phyloP scores from a whole-genome alignment of 768 basidiomycete species.

The Amanita exitialis region DNA sequence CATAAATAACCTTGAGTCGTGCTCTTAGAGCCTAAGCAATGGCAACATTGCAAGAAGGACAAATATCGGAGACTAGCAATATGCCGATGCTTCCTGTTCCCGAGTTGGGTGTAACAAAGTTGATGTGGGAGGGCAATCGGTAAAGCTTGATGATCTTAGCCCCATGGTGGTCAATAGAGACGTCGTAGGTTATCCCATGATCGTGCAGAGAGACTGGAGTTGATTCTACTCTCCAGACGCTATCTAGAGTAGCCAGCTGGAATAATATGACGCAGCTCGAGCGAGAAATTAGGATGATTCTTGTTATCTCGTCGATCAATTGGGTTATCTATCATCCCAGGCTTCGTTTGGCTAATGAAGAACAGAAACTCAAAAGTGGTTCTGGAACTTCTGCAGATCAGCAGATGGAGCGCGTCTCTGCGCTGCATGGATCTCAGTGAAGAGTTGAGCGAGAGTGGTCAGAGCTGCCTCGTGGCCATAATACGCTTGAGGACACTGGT shows the following conservation, averaged over 20 bases:
- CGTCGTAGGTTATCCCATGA: constrained; percentile 33
- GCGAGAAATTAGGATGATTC: constrained; percentile 38
- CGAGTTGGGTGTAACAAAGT: no score
- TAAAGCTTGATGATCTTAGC: constrained; percentile 50
- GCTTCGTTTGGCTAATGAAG: constrained; percentile 21
- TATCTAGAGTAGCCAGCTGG: constrained; percentile 63
- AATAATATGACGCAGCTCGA: constrained; percentile 44
- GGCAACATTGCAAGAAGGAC: neutral
- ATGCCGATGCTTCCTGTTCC: neutral
- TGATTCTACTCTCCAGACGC: constrained; percentile 28
- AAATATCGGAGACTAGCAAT: neutral
- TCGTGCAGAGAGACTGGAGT: neutral
- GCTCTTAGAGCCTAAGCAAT: neutral
- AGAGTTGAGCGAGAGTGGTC: neutral
- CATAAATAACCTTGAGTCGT: neutral
- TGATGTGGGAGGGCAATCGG: constrained; percentile 18
- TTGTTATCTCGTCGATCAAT: constrained; percentile 1
- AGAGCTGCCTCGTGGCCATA: neutral
- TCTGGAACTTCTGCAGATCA: constrained; percentile 1
- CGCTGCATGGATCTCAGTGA: neutral
- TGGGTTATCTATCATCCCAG: constrained; percentile 8
- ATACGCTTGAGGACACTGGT: no score
- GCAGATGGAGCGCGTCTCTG: neutral
- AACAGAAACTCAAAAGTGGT: constrained; percentile 14
- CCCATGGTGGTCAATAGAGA: constrained; percentile 63